phyloP scores from a whole-genome alignment of 2,329 filamentous ascomycete genomes.

The Verticillium alfalfae region DNA sequence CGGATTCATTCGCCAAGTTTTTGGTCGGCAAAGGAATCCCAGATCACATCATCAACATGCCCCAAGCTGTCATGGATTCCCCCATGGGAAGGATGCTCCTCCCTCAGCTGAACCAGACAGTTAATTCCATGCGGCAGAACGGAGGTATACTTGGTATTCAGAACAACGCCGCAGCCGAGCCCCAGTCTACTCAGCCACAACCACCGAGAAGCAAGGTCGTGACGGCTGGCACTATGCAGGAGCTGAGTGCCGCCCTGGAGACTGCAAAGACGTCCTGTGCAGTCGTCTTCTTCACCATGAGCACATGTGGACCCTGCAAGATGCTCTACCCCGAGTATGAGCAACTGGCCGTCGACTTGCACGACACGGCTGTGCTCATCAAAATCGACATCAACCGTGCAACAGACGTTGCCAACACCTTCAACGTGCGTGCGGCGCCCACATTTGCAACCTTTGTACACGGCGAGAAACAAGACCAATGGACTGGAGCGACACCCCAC shows the following conservation, averaged over 20 bases:
- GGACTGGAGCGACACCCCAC: slow-evolving; percentile 69
- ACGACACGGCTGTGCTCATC: slow-evolving; percentile 66
- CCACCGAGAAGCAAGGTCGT: slow-evolving; percentile 43
- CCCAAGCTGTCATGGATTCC: slow-evolving; percentile 76
- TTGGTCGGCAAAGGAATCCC: slow-evolving; percentile 85
- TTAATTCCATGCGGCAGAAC: slow-evolving; percentile 42
- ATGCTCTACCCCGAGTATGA: slow-evolving; percentile 77
- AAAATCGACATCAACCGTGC: slow-evolving; percentile 75
- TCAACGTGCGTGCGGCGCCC: slow-evolving; percentile 70
- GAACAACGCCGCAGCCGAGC: slow-evolving; percentile 18
- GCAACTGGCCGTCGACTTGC: slow-evolving; percentile 64
- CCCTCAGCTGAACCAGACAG: slow-evolving; percentile 56
- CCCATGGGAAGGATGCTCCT: slow-evolving; percentile 85
- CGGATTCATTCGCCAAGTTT: slow-evolving; percentile 86
- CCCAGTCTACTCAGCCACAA: slow-evolving; percentile 8
- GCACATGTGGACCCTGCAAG: slow-evolving; percentile 81
- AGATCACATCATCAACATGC: slow-evolving; percentile 77
- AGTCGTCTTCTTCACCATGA: slow-evolving; percentile 87
- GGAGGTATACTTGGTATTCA: slow-evolving; percentile 50
- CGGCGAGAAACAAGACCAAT: slow-evolving; percentile 71
- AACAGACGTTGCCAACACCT: slow-evolving; percentile 58
- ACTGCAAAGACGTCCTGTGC: slow-evolving; percentile 63
- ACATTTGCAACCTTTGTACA: slow-evolving; percentile 83
- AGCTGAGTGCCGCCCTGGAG: slow-evolving; percentile 56
- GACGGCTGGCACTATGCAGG: slow-evolving; percentile 50